phyloP scores from a whole-genome alignment of 164 flowering plant genomes.

The Liquidambar formosana region DNA sequence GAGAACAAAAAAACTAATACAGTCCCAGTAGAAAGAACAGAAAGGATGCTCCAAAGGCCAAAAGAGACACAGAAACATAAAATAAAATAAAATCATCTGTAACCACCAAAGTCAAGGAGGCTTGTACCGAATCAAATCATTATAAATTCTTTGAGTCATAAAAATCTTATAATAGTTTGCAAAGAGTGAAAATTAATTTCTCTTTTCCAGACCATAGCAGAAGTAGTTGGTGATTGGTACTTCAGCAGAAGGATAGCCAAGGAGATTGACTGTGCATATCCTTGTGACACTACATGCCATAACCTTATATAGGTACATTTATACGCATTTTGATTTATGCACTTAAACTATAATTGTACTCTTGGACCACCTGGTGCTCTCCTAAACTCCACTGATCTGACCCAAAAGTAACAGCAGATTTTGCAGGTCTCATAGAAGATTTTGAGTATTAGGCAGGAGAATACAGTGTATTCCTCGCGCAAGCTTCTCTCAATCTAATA shows the following conservation, averaged over 20 bases:
- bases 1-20: too few relatives aligned
- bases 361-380: too few relatives aligned
- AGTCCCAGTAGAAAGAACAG: too few relatives aligned
- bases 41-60: too few relatives aligned
- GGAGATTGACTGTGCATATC: constrained; percentile 77
- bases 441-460: background rate
- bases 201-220: constrained; percentile 68
- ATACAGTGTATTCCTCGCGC: background rate
- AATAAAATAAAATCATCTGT: too few relatives aligned
- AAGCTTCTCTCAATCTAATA: background rate
- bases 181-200: background rate
- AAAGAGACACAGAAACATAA: too few relatives aligned
- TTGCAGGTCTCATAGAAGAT: background rate
- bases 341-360: too few relatives aligned
- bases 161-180: too few relatives aligned
- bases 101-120: too few relatives aligned
- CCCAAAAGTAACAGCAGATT: background rate
- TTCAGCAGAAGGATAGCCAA: constrained; percentile 53
- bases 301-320: constrained; percentile 31
- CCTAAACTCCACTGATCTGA: background rate
- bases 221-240: constrained; percentile 92
- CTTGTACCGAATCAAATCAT: too few relatives aligned
- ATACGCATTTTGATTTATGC: too few relatives aligned
- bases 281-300: constrained; percentile 72
- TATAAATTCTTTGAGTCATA: too few relatives aligned